Evolutionary conservation across 805 yeast species (phyloP), one percentile per base, ranked within the genome.

Genomic region (Candida parachauliodes): DNA sequence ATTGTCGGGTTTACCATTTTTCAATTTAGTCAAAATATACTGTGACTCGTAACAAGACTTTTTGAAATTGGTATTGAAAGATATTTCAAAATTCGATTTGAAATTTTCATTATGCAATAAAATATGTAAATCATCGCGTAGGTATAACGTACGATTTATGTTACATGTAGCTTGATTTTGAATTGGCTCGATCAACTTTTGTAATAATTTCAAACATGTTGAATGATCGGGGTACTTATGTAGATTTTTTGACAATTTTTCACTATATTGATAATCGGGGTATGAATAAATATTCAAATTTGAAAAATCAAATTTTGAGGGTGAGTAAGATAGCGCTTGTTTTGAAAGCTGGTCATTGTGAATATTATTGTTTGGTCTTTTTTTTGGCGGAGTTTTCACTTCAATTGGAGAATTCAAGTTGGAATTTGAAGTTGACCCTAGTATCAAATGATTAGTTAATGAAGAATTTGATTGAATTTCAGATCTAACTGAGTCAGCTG

Each of bases 31-130:
- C 22, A 38, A 22, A 11, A 38, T 29, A 27, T 42, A 42, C 25
- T 42, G 39, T 12, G 42, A 24, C 18, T 37, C 42, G 19, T 42
- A 42, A 7, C 27, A 15, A 18, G 43, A 36, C 14, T 31, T 40
- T 23, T 37, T 36, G 19, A 40, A 40, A 26, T 40, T 40, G 5
- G 27, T n/a, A 17, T 40, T 40, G 9, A 23, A 26, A 6, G 40
- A 18, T 5, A 40, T 28, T 29, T 40, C 43, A 26, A 23, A 40
- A 10, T 40, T 18, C 17, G 22, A 12, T 12, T 8, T 8, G 12
- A 26, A 26, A 26, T 26, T 27, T n/a, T 16, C 5, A 5, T 27
- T 27, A 7, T 18, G 8, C 3, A 22, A 14, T 1, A 18, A 12
- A 12, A 3, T 10, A 10, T 32, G 20, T 22, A 40, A 16, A 16